Conservation (phyloP, 2,329 filamentous ascomycete species). For the Phoma sp. region DNA sequence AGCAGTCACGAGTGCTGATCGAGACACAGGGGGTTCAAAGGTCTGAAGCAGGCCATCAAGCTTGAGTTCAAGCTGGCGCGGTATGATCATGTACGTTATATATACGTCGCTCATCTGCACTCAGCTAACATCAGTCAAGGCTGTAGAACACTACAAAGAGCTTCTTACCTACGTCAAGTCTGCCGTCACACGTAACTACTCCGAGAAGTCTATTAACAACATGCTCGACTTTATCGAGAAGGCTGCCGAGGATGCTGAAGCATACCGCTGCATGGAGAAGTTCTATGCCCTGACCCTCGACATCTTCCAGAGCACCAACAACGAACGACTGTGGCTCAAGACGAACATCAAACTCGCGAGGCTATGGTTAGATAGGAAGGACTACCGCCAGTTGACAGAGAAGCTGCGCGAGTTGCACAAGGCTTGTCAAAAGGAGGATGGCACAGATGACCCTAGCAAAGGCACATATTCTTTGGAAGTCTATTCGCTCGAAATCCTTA, state of each 20-base stretch:
- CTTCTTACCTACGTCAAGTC: conserved; percentile 97
- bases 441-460: conserved; percentile 89
- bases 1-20: conserved; percentile 22
- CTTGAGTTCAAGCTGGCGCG: conserved; percentile 91
- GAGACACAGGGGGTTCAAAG: conserved; percentile 80
- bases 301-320: conserved; percentile 97
- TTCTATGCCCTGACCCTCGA: conserved; percentile 94
- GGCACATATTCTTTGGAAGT: conserved; percentile 96
- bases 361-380: conserved; percentile 88
- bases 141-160: conserved; percentile 89
- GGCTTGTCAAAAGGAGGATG: conserved; percentile 86
- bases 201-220: conserved; percentile 99
- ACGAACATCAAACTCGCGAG: conserved; percentile 97
- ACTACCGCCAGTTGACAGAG: conserved; percentile 79
- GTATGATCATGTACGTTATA: conserved; percentile 73
- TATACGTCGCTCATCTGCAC: neutral
- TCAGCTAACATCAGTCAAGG: conserved; percentile 60
- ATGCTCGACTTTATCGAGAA: conserved; percentile 99
- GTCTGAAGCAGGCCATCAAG: conserved; percentile 97
- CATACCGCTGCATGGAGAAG: conserved; percentile 84
- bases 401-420: conserved; percentile 90
- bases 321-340: conserved; percentile 96
- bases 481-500: conserved; percentile 96
- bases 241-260: conserved; percentile 73
- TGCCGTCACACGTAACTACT: conserved; percentile 96